These are phyloP conservation scores for Zymoseptoria tritici DNA, from an alignment of 2,329 filamentous ascomycete genomes.

Conservation along the genomic window DNA sequence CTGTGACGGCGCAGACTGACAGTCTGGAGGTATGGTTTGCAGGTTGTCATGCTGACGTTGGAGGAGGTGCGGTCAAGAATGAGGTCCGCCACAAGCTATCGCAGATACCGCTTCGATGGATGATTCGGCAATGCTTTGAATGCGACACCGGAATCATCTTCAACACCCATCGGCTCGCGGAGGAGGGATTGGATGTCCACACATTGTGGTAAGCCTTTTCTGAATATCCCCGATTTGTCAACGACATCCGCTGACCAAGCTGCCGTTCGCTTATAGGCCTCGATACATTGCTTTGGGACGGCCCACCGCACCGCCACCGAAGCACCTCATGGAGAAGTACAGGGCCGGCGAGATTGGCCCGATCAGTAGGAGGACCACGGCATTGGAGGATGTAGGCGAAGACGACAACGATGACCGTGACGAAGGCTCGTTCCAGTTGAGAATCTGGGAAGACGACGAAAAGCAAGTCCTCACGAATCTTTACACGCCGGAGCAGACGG, in stretches of 20 bases:
- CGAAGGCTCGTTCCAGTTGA: slow-evolving; percentile 1
- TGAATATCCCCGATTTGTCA: no score
- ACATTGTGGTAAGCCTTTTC: slow-evolving; percentile 27
- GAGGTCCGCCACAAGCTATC: slow-evolving; percentile 38
- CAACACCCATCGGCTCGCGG: slow-evolving; percentile 33
- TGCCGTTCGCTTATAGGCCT: slow-evolving; percentile 15
- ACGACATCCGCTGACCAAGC: no score
- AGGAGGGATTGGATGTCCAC: slow-evolving; percentile 37
- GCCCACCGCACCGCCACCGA: slow-evolving; percentile 32
- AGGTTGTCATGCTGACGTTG: slow-evolving; percentile 38
- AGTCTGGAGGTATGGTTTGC: slow-evolving; percentile 38
- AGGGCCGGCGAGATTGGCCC: slow-evolving; percentile 28
- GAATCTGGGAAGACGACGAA: slow-evolving; percentile 16
- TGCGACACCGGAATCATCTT: slow-evolving; percentile 42
- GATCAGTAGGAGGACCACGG: slow-evolving; percentile 25
- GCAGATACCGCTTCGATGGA: slow-evolving; percentile 42
- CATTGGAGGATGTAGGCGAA: slow-evolving; percentile 12
- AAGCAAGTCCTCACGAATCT: slow-evolving; percentile 13
- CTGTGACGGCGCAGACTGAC: slow-evolving; percentile 21
- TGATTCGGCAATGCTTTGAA: slow-evolving; percentile 42
- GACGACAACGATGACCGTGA: not conserved
- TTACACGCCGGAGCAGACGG: slow-evolving; percentile 34
- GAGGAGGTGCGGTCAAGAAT: slow-evolving; percentile 39
- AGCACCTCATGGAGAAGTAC: slow-evolving; percentile 32
- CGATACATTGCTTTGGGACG: slow-evolving; percentile 27